Evolutionary conservation across 2,329 filamentous ascomycete genomes (phyloP).

Genomic region (Arthroderma sp.): DNA sequence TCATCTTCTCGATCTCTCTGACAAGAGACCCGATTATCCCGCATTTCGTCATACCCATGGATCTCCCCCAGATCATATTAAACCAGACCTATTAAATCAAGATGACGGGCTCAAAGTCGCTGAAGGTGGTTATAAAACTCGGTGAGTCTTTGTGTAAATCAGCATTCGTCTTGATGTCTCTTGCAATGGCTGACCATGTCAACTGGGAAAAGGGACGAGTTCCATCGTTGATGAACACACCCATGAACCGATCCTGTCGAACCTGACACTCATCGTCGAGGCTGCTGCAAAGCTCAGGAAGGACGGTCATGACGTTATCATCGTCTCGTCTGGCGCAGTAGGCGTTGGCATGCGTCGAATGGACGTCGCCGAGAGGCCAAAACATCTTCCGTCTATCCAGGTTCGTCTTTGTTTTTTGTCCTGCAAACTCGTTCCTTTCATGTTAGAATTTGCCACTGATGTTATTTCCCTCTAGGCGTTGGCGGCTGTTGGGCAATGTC

Average conservation of each 20-base stretch:
- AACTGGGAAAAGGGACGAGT: constrained; percentile 60
- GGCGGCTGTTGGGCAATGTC: constrained; percentile 90
- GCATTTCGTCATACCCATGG: constrained; percentile 6
- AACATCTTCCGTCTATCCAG: constrained; percentile 80
- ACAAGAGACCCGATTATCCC: background rate
- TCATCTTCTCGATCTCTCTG: background rate
- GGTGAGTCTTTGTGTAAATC: constrained; percentile 40
- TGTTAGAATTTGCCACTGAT: background rate
- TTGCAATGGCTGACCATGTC: constrained; percentile 11
- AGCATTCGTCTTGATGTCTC: background rate
- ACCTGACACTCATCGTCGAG: constrained; percentile 83
- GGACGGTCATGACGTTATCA: constrained; percentile 86
- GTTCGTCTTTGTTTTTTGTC: too few species aligned
- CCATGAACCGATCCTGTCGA: constrained; percentile 84
- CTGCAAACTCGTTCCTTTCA: too few species aligned
- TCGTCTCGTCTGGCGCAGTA: constrained; percentile 95
- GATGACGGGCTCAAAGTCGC: constrained; percentile 51
- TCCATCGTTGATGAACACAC: constrained; percentile 97
- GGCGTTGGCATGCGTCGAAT: constrained; percentile 84
- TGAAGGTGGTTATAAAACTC: constrained; percentile 77
- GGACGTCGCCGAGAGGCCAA: constrained; percentile 76
- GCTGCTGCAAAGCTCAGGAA: constrained; percentile 76
- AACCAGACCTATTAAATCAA: constrained; percentile 27
- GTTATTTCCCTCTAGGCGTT: constrained; percentile 51
- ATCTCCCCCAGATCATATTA: background rate